Percentiles rank a stretch among this genome's conserved stretches.
These are phyloP conservation scores for Plantago coronopus DNA, from an alignment of 305 asterid genomes.

Conservation along the genomic window DNA sequence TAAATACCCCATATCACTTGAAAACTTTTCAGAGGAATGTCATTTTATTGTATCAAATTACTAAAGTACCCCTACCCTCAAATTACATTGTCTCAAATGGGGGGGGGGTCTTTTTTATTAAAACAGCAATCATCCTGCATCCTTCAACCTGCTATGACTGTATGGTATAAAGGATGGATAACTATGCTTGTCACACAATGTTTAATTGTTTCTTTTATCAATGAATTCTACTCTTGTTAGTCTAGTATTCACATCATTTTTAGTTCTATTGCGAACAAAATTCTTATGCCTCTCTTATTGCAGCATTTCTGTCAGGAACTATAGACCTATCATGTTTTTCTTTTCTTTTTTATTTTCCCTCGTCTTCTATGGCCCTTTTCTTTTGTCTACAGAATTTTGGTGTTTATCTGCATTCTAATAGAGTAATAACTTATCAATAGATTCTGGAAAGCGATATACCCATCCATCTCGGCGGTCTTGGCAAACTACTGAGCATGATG, in stretches of 20 bases:
- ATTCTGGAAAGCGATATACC: slow-evolving; percentile 67
- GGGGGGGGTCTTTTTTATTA: too few species aligned
- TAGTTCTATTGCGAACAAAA: slow-evolving; percentile 4
- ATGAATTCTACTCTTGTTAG: neutral
- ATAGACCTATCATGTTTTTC: too few species aligned
- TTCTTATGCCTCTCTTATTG: neutral
- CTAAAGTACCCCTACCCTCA: too few species aligned
- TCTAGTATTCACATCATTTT: neutral
- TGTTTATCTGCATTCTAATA: slow-evolving; percentile 2
- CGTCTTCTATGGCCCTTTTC: neutral
- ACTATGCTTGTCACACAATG: slow-evolving; percentile 1
- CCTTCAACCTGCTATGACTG: too few species aligned
- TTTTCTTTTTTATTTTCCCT: too few species aligned
- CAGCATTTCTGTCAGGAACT: neutral
- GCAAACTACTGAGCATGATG: slow-evolving; percentile 92
- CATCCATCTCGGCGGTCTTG: slow-evolving; percentile 64
- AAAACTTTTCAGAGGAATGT: too few species aligned
- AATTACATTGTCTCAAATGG: too few species aligned
- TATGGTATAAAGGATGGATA: too few species aligned
- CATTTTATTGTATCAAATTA: too few species aligned
- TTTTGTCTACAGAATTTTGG: slow-evolving; percentile 7
- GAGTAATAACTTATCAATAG: slow-evolving; percentile 34
- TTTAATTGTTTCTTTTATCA: slow-evolving; percentile 11
- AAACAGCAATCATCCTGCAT: too few species aligned
- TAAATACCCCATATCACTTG: too few species aligned